Conservation (phyloP, 1,284 basidiomycete genomes). For the Agroathelia rolfsii region DNA sequence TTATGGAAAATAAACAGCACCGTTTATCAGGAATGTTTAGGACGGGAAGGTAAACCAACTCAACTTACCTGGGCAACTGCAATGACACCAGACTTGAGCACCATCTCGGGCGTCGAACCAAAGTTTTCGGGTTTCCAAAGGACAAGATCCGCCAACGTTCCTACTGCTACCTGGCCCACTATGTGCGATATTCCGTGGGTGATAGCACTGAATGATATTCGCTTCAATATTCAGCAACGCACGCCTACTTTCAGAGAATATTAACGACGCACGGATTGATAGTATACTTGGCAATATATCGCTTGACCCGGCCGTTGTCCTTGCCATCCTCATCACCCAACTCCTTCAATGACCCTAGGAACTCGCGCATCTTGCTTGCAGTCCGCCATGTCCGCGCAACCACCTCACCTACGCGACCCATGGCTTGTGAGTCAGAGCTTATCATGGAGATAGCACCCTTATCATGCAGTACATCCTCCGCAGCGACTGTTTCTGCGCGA, state of each 20-base stretch:
- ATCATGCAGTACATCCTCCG: slow-evolving; percentile 96
- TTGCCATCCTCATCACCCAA: slow-evolving; percentile 55
- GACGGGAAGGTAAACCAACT: not conserved
- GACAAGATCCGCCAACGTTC: slow-evolving; percentile 87
- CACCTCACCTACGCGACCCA: slow-evolving; percentile 97
- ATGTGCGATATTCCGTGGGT: slow-evolving; percentile 87
- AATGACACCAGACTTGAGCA: slow-evolving; percentile 92
- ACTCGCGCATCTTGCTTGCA: slow-evolving; percentile 86
- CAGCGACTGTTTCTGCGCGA: slow-evolving; percentile 92
- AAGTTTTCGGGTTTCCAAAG: slow-evolving; percentile 93
- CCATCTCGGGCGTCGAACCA: slow-evolving; percentile 85
- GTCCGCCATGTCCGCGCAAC: slow-evolving; percentile 92
- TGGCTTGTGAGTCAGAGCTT: slow-evolving; percentile 91
- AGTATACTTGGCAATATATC: slow-evolving; percentile 95
- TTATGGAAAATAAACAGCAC: slow-evolving; percentile 1
- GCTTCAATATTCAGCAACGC: slow-evolving; percentile 7
- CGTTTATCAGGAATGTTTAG: not conserved
- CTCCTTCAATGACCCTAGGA: slow-evolving; percentile 36
- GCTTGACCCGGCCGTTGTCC: slow-evolving; percentile 95
- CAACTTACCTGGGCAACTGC: slow-evolving; percentile 71
- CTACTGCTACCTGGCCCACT: slow-evolving; percentile 78
- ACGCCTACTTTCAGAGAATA: slow-evolving; percentile 3
- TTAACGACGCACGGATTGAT: slow-evolving; percentile 79
- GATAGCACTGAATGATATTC: slow-evolving; percentile 73
- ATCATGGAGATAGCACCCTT: slow-evolving; percentile 95